Conservation (phyloP, 306 rosid genomes). For the Clitoria ternatea region DNA sequence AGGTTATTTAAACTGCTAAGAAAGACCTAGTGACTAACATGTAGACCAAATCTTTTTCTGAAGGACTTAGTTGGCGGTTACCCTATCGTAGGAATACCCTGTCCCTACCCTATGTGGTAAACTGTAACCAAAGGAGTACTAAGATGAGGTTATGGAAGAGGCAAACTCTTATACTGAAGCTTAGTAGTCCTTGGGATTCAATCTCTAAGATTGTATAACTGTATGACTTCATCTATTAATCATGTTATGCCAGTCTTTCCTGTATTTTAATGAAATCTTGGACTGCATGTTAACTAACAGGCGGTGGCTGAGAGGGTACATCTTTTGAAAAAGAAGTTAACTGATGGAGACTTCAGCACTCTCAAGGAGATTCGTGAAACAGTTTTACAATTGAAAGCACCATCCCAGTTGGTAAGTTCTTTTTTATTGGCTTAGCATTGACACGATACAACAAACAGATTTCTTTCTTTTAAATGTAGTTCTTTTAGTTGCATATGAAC, state of each 20-base stretch:
- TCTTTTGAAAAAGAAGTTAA: conserved; percentile 59
- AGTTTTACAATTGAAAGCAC: conserved; percentile 72
- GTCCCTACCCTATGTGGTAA: not conserved
- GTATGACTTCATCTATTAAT: not conserved
- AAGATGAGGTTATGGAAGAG: conserved; percentile 5
- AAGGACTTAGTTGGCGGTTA: too few species aligned
- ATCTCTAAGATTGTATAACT: conserved; percentile 1
- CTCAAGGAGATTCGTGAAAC: conserved; percentile 83
- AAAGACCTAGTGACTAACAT: too few species aligned
- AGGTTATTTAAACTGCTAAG: too few species aligned
- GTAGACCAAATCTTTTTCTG: too few species aligned
- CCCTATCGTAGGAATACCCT: not conserved
- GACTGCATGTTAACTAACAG: conserved; percentile 34
- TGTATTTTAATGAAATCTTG: conserved; percentile 22
- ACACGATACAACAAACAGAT: conserved; percentile 7
- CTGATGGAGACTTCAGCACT: conserved; percentile 53
- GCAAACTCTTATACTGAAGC: not conserved
- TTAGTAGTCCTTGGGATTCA: not conserved
- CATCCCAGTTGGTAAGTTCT: conserved; percentile 62
- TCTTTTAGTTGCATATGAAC: conserved; percentile 1
- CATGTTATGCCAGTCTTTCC: conserved; percentile 11
- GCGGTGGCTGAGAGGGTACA: conserved; percentile 64
- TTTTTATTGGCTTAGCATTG: conserved; percentile 15
- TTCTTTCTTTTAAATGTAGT: conserved; percentile 19
- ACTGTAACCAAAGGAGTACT: not conserved